These are phyloP conservation scores for Balamuthia mandrillaris DNA, from an alignment of 208 protist species.

Conservation along the genomic window DNA sequence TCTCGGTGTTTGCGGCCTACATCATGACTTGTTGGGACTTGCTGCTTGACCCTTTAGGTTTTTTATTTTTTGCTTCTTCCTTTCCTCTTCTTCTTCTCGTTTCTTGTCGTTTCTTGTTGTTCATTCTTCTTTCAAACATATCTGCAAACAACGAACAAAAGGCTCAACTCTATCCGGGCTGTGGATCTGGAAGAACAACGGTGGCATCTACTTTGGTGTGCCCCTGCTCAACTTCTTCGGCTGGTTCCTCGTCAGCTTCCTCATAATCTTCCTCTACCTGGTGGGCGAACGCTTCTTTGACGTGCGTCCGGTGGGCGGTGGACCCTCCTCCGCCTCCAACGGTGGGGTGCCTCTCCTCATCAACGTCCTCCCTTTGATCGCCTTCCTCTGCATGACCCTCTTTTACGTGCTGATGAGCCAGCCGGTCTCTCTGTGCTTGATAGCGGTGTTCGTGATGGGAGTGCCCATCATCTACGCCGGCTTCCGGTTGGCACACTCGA, in stretches of 20 bases:
- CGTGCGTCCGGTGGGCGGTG: neutral
- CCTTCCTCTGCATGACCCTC: neutral
- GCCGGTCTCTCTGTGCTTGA: neutral
- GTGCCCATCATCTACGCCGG: neutral
- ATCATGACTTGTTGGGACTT: constrained; percentile 17
- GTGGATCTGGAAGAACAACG: constrained; percentile 16
- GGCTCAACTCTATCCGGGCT: neutral
- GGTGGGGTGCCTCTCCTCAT: neutral
- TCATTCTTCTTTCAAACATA: neutral
- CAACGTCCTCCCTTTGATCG: neutral
- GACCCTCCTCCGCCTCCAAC: neutral
- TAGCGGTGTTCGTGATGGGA: constrained; percentile 31
- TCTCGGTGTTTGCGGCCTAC: neutral
- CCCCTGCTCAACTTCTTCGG: constrained; percentile 9
- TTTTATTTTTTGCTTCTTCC: no score
- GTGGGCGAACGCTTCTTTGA: neutral
- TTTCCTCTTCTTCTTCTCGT: neutral
- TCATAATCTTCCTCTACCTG: neutral
- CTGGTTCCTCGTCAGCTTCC: neutral
- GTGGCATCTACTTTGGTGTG: neutral
- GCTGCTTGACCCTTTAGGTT: neutral
- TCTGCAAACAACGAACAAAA: no score
- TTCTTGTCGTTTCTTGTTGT: neutral
- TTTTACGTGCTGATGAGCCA: neutral
- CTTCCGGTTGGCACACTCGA: neutral